Percentiles rank a stretch among this genome's conserved stretches.
phyloP scores from a whole-genome alignment of 768 basidiomycete genomes.

The Agaricus blazei region DNA sequence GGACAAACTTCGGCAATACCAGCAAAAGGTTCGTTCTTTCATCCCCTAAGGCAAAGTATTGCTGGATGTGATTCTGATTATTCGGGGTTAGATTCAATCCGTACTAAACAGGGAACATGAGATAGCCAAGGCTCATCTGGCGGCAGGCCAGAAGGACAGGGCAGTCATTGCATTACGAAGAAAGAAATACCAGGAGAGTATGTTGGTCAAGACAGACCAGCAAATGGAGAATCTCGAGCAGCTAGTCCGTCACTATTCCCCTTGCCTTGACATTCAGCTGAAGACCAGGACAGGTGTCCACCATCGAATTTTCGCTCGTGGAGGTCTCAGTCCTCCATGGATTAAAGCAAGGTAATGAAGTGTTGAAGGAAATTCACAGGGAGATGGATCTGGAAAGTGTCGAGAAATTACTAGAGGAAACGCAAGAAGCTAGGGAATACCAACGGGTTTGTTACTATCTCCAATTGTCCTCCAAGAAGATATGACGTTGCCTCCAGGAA shows the following conservation, averaged over 20 bases:
- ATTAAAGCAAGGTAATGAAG: constrained; percentile 88
- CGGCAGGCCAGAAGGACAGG: constrained; percentile 77
- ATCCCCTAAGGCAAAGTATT: background rate
- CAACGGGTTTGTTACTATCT: constrained; percentile 57
- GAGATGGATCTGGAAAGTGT: constrained; percentile 91
- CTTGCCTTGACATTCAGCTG: background rate
- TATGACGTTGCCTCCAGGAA: constrained; percentile 54
- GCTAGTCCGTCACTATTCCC: constrained; percentile 46
- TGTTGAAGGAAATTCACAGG: constrained; percentile 89
- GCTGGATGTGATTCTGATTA: background rate
- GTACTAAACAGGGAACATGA: constrained; percentile 84
- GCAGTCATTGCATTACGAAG: constrained; percentile 85
- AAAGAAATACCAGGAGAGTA: constrained; percentile 89
- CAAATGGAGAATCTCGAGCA: constrained; percentile 89
- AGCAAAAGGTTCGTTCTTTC: constrained; percentile 66
- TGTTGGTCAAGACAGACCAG: constrained; percentile 82
- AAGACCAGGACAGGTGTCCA: constrained; percentile 63
- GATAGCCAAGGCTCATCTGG: constrained; percentile 82
- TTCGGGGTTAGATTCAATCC: constrained; percentile 63
- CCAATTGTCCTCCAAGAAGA: background rate
- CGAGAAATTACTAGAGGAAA: constrained; percentile 92
- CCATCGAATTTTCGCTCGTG: constrained; percentile 94
- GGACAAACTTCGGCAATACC: constrained; percentile 94
- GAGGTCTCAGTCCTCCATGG: constrained; percentile 92
- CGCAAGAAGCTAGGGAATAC: constrained; percentile 87